Conservation (phyloP, 1,139 yeast genomes). For the Scheffersomyces lignicola region DNA sequence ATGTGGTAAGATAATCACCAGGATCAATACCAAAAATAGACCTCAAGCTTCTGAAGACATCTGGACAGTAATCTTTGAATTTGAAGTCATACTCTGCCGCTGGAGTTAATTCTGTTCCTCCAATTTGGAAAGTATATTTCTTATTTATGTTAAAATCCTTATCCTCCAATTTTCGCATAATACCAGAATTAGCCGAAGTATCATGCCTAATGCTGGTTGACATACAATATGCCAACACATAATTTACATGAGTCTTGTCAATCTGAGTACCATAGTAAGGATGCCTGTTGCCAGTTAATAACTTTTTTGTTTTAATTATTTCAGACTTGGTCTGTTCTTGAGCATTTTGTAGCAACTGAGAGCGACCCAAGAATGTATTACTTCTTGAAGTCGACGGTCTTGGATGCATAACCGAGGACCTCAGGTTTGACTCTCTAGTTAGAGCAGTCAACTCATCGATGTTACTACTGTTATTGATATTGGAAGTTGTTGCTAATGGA, state of each 20-base stretch:
- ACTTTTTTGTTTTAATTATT: constrained; percentile 58
- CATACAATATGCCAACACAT: constrained; percentile 95
- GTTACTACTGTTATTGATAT: not conserved
- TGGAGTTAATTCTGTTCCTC: constrained; percentile 89
- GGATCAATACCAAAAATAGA: constrained; percentile 84
- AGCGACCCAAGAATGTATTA: constrained; percentile 2
- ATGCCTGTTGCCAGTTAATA: constrained; percentile 64
- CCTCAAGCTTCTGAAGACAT: constrained; percentile 86
- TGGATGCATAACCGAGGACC: not conserved
- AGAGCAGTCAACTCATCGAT: constrained; percentile 4
- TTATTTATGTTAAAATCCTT: constrained; percentile 70
- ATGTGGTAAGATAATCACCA: constrained; percentile 89
- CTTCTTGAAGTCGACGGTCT: constrained; percentile 2
- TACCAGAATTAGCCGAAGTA: constrained; percentile 87
- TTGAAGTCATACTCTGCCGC: constrained; percentile 94
- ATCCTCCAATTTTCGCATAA: constrained; percentile 69
- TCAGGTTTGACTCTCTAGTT: constrained; percentile 1
- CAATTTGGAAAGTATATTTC: constrained; percentile 82
- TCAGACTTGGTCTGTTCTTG: constrained; percentile 32
- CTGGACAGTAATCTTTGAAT: constrained; percentile 95
- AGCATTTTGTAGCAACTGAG: constrained; percentile 31
- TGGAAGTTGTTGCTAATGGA: constrained; percentile 2
- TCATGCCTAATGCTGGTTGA: constrained; percentile 95
- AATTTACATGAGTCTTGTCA: constrained; percentile 90
- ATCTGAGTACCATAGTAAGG: constrained; percentile 37